Base-by-base conservation (phyloP, 768 basidiomycete genomes). In the Tricholoma furcatifolium region DNA sequence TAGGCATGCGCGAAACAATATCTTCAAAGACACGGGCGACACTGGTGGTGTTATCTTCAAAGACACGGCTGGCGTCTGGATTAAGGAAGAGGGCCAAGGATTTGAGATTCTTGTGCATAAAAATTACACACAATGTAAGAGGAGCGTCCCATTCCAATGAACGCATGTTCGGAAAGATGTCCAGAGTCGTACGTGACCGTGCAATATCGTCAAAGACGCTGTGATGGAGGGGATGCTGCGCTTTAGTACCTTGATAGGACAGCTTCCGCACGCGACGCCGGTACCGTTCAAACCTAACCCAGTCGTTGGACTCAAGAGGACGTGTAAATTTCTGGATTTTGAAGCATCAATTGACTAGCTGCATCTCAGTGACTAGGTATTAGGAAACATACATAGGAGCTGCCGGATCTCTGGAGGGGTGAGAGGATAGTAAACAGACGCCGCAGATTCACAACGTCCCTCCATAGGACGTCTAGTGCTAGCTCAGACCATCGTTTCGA, bases 401-500 rank as follows among this genome's bases (percentile, higher is more conserved):
- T 52, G 1, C 47, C 53, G 24, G 20, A 34, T 21, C 39, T 57
- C 11, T 61, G 55, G 50, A 83, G 67, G 0, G 83, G 81, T 10
- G 74, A 74, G 9, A 87, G 72, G 4, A 83, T 51, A 11, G 64
- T 58, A 56, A 86, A 78, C 7, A 87, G 68, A 9, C 66, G 68
- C 27, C 66, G 47, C 1, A 82, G 63, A 54, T 79, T 72, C 46
- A 72, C 65, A 6, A 85, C 75, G 2, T 82, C 74, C 47, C 67
- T 72, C 85, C 85, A 87, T 0, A 86, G 62, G n/a, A 68, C 60
- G 60, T 84, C 79, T 50, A 86, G 64, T 1, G 83, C 80, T 21
- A 81, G 65, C 10, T 80, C 74, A 1, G 79, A 81, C 85, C 85
- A 87, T 43, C 54, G 59, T 57, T 75, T 83, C 70, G 80, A 86